Evolutionary conservation across 441 rosid species (phyloP).

Genomic region (Corymbia citriodora): DNA sequence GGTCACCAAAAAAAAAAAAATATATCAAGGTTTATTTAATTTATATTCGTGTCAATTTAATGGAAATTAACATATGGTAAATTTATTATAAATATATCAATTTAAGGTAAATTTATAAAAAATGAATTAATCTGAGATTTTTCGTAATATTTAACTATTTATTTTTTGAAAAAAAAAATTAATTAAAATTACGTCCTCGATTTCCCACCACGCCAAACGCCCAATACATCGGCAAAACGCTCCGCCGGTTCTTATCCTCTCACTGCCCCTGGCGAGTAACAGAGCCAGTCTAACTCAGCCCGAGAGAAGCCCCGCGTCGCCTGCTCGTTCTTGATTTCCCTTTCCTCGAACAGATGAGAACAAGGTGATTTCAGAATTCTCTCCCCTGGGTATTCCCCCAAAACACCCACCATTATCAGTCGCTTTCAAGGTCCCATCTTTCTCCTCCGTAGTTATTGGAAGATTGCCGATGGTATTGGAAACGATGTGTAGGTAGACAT

Average conservation of each 20-base stretch:
- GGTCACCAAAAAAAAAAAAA: too few relatives aligned
- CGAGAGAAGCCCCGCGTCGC: neutral
- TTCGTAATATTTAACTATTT: too few relatives aligned
- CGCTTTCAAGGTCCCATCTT: neutral
- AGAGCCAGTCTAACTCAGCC: neutral
- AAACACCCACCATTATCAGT: neutral
- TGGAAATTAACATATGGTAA: too few relatives aligned
- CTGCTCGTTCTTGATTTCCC: neutral
- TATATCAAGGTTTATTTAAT: neutral
- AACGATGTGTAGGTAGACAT: neutral
- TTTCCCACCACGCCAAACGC: neutral
- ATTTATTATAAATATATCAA: too few relatives aligned
- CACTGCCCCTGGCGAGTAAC: neutral
- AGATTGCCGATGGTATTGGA: neutral
- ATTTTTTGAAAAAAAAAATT: neutral
- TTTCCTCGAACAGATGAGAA: neutral
- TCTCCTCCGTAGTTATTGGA: neutral
- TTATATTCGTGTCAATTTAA: too few relatives aligned
- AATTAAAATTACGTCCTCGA: neutral
- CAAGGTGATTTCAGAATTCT: neutral
- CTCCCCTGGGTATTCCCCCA: neutral
- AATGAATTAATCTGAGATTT: too few relatives aligned
- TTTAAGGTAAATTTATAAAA: too few relatives aligned
- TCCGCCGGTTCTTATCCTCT: neutral
- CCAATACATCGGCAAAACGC: neutral